Evolutionary conservation across 2,329 filamentous ascomycete genomes (phyloP), one percentile per base, ranked within the genome.

Genomic region (Monosporascus sp.): DNA sequence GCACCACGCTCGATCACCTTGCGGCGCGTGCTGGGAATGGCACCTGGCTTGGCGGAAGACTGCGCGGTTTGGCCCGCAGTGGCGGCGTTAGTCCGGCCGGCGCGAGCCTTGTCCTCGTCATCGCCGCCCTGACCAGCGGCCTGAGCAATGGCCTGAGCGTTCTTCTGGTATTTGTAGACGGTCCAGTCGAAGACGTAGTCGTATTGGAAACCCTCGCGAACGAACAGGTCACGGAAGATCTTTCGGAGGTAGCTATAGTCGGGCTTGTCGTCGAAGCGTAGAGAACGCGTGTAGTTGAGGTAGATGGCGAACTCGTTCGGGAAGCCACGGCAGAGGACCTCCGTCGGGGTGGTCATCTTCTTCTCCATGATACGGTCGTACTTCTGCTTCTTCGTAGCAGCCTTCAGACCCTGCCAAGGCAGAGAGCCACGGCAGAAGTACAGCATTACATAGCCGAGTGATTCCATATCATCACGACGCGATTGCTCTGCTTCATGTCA

Each of bases 331-430:
- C 94, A 99, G 49, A 99, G 90, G 48, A 97, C 92, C 77, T 99
- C 93, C 65, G 93, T 97, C 8, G 94, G 92, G 3, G 94, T 99
- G 16, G 94, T 99, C 94, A 97, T 97, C 90, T 99, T 99, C 87
- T 99, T 99, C 83, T 99, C 94, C 93, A 97, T 97, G 78, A 99
- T 99, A 61, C 93, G 86, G 77, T 99, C 94, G 72, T 99, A 97
- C 81, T 99, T 99, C 80, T 97, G 93, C 87, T 97, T 97, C 86
- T 97, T 97, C 63, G 92, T 97, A 65, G 93, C 93, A 78, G 93
- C 93, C 85, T 97, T 97, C 52, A 97, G 82, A 53, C 94, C 94
- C 80, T 99, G 94, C 94, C 94, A 99, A 58, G 94, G 94, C 54
- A 99, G 91, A 60, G 92, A 97, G 59, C 94, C 94, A 75, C 94